Percentiles rank a stretch among this genome's conserved stretches.
phyloP scores from a whole-genome alignment of 2,329 filamentous ascomycete genomes.

The Emergomyces africanus region DNA sequence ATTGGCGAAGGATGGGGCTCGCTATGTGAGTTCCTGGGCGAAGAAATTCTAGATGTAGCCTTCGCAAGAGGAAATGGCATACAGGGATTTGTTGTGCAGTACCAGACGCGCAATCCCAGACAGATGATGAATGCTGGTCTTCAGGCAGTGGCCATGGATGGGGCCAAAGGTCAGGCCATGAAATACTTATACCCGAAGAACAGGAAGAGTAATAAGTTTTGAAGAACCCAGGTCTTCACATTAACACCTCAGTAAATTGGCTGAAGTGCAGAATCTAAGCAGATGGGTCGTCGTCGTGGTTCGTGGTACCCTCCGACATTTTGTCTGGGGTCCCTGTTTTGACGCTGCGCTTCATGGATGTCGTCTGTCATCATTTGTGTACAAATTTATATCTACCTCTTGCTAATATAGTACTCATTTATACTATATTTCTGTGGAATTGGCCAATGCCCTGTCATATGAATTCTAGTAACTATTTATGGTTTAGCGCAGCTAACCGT shows the following conservation, averaged over 20 bases:
- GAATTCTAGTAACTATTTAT: too few species aligned
- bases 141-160: slow-evolving; percentile 38
- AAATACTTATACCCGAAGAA: slow-evolving; percentile 33
- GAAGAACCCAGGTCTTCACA: background rate
- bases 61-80: slow-evolving; percentile 43
- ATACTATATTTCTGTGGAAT: too few species aligned
- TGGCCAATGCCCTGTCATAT: too few species aligned
- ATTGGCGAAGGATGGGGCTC: slow-evolving; percentile 43
- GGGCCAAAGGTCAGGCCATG: slow-evolving; percentile 50
- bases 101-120: slow-evolving; percentile 39
- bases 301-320: background rate
- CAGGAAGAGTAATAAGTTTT: slow-evolving; percentile 18
- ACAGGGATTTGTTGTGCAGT: slow-evolving; percentile 43
- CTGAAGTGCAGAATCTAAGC: background rate
- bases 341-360: background rate
- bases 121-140: slow-evolving; percentile 45
- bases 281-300: background rate
- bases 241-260: background rate
- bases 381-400: background rate
- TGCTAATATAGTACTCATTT: too few species aligned
- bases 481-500: too few species aligned
- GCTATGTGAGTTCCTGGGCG: slow-evolving; percentile 42
- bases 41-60: slow-evolving; percentile 37
- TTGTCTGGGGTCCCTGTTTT: background rate
- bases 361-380: background rate